Base-by-base conservation (phyloP, 2,329 filamentous ascomycete genomes). In the Parafenestella ontariensis region DNA sequence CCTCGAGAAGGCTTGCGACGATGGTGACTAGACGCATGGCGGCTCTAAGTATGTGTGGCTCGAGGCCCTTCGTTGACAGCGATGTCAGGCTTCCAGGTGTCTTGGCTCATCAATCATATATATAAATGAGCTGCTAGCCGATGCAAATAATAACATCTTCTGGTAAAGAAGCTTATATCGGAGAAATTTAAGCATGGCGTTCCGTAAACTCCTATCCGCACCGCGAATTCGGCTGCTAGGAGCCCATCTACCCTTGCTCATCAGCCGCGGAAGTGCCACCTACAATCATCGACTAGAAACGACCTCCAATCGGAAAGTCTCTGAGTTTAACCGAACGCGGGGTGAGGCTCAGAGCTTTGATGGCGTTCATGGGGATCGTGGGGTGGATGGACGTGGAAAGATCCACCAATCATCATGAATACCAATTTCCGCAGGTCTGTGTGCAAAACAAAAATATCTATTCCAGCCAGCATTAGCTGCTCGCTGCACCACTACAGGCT, bases 401-500 rank as follows among this genome's bases (percentile, higher is more conserved):
- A 61, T 66, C 59, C 63, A 66, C 63, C 63, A 66, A 65, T 65
- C 36, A 56, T 41, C 37, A 21, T 8, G n/a, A n/a, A 8, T 26
- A 21, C 23, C 33, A 17, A 29, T 29, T 29, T 15, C 8, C 8
- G 37, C 20, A 40, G 13, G 37, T n/a, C n/a, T n/a, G n/a, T n/a
- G n/a, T n/a, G n/a, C n/a, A n/a, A n/a, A n/a, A n/a, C n/a, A n/a
- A n/a, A n/a, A n/a, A n/a, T n/a, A n/a, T n/a, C n/a, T n/a, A n/a
- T n/a, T n/a, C n/a, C n/a, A n/a, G n/a, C n/a, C n/a, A n/a, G n/a
- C n/a, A n/a, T n/a, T n/a, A n/a, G n/a, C n/a, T n/a, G n/a, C n/a
- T n/a, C n/a, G n/a, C n/a, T n/a, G n/a, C n/a, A n/a, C n/a, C n/a
- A n/a, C n/a, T n/a, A n/a, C n/a, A n/a, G n/a, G n/a, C n/a, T n/a